Evolutionary conservation across 139 green algal species (phyloP).

Genomic region (Picochlorum sp.): DNA sequence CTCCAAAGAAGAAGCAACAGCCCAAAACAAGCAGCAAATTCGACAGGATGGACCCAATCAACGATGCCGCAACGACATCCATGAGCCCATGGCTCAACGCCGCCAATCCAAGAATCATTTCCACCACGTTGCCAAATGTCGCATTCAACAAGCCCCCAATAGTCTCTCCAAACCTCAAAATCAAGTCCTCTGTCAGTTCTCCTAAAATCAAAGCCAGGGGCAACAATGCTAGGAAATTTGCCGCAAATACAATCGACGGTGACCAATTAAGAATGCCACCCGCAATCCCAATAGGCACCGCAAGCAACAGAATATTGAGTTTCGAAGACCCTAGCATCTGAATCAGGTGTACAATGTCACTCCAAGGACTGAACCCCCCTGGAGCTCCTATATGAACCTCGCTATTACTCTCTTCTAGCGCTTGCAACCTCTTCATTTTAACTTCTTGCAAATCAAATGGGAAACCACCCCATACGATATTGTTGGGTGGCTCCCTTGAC

Average conservation of each 20-base stretch:
- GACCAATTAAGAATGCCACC: conserved; percentile 28
- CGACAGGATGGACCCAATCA: conserved; percentile 80
- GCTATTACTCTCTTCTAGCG: not conserved
- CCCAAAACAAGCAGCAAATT: conserved; percentile 88
- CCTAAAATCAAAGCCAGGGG: conserved; percentile 80
- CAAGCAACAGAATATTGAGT: conserved; percentile 66
- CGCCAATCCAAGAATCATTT: conserved; percentile 85
- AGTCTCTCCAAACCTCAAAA: conserved; percentile 55
- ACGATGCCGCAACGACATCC: conserved; percentile 64
- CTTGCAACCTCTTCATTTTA: not conserved
- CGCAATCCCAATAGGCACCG: conserved; percentile 49
- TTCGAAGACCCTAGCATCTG: conserved; percentile 41
- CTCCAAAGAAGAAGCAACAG: conserved; percentile 72
- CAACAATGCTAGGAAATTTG: conserved; percentile 75
- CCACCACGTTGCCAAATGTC: conserved; percentile 89
- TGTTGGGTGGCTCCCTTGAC: no score
- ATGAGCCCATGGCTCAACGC: conserved; percentile 66
- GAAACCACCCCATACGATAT: no score
- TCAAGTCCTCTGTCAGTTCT: conserved; percentile 82
- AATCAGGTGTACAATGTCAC: conserved; percentile 22
- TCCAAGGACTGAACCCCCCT: conserved; percentile 21
- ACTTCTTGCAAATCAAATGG: not conserved
- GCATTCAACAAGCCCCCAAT: conserved; percentile 74
- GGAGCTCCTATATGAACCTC: not conserved
- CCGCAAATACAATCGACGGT: conserved; percentile 37